Evolutionary conservation across 306 rosid genomes (phyloP).

Genomic region (Neltuma alba): DNA sequence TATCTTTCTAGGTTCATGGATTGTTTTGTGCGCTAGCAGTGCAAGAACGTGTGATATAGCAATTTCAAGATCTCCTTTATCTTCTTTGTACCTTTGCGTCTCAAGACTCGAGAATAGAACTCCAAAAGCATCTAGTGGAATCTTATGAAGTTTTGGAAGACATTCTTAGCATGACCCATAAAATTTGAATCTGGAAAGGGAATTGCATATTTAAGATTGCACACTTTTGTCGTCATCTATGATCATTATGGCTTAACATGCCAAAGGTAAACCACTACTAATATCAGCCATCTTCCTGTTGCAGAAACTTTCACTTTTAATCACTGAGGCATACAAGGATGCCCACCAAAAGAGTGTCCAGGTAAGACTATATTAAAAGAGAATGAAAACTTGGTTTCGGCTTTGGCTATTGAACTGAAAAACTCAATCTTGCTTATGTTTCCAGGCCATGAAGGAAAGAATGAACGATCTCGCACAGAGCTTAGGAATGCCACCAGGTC

Average conservation of each 20-base stretch:
- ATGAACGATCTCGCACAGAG: constrained; percentile 59
- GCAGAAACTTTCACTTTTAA: constrained; percentile 79
- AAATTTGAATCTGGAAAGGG: background rate
- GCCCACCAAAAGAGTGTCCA: constrained; percentile 84
- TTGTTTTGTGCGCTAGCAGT: background rate
- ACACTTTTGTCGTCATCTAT: background rate
- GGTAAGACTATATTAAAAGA: constrained; percentile 43
- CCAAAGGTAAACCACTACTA: constrained; percentile 1
- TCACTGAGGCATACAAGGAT: constrained; percentile 85
- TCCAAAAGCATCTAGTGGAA: background rate
- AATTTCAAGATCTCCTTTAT: background rate
- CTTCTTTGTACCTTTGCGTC: background rate
- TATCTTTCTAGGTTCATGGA: constrained; percentile 8
- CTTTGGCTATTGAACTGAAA: constrained; percentile 25
- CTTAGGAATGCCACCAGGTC: constrained; percentile 55
- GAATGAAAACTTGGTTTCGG: constrained; percentile 18
- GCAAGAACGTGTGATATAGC: background rate
- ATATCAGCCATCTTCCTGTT: constrained; percentile 16
- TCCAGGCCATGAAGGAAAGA: constrained; percentile 64
- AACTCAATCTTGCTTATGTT: constrained; percentile 28
- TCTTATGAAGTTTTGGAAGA: background rate
- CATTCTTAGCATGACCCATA: background rate
- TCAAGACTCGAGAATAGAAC: background rate
- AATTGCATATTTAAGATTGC: background rate
- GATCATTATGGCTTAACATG: background rate